These are phyloP conservation scores for Colletotrichum chrysophilum DNA, from an alignment of 2,329 filamentous ascomycete genomes.

Conservation along the genomic window DNA sequence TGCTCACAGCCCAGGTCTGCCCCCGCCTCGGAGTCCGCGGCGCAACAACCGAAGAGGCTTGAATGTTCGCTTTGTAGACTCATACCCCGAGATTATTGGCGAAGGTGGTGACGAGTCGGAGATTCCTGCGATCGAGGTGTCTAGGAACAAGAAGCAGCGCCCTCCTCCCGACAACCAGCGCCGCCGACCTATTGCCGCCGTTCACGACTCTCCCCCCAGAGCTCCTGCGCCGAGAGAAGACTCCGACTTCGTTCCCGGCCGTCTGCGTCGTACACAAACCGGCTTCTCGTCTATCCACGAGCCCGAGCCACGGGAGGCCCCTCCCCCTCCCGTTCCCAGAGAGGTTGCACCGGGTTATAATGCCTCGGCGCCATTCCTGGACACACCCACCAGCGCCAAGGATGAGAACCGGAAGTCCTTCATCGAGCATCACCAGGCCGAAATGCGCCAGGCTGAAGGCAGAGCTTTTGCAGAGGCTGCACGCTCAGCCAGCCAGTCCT, in stretches of 20 bases:
- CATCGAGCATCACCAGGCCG: slow-evolving; percentile 62
- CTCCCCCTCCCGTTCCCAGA: slow-evolving; percentile 12
- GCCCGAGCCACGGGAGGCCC: slow-evolving; percentile 2
- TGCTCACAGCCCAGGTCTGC: slow-evolving; percentile 9
- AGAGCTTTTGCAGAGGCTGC: slow-evolving; percentile 60
- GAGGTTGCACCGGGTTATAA: slow-evolving; percentile 35
- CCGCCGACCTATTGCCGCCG: slow-evolving; percentile 29
- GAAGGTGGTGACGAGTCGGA: slow-evolving; percentile 90
- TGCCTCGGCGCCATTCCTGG: slow-evolving; percentile 46
- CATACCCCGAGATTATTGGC: slow-evolving; percentile 81
- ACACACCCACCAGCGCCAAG: slow-evolving; percentile 40
- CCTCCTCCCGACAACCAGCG: slow-evolving; percentile 31
- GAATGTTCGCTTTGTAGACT: slow-evolving; percentile 75
- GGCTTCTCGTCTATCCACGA: slow-evolving; percentile 47
- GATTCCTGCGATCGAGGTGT: slow-evolving; percentile 74
- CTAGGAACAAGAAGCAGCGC: slow-evolving; percentile 54
- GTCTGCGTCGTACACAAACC: slow-evolving; percentile 64
- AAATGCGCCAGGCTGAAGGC: slow-evolving; percentile 67
- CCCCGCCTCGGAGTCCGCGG: slow-evolving; percentile 42
- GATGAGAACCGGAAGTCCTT: slow-evolving; percentile 63
- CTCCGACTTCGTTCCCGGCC: slow-evolving; percentile 57
- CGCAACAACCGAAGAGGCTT: slow-evolving; percentile 69
- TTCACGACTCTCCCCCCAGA: slow-evolving; percentile 27
- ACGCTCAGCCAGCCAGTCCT: slow-evolving; percentile 33
- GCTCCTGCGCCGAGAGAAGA: slow-evolving; percentile 29